Evolutionary conservation across 2,329 filamentous ascomycete genomes (phyloP).

Genomic region (Orbilia javanica): DNA sequence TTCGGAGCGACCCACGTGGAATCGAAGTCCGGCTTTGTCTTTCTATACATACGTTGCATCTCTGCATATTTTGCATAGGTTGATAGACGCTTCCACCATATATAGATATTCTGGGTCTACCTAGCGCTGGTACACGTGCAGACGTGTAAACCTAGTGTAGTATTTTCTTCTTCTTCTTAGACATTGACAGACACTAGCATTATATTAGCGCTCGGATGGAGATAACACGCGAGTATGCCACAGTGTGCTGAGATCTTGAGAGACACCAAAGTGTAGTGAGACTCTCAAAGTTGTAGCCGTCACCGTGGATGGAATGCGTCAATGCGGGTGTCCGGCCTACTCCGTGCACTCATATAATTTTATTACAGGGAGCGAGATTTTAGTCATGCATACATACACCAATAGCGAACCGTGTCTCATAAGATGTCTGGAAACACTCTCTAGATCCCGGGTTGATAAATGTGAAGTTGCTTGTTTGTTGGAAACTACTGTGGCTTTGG

Average conservation of each 20-base stretch:
- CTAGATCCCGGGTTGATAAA: neutral
- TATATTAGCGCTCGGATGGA: neutral
- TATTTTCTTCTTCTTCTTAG: no score
- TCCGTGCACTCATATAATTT: no score
- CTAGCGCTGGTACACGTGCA: neutral
- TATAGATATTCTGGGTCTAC: neutral
- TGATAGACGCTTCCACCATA: constrained; percentile 7
- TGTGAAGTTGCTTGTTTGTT: neutral
- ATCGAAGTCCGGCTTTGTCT: no score
- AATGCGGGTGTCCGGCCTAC: neutral
- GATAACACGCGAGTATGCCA: no score
- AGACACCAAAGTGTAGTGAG: neutral
- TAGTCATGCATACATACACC: constrained; percentile 7
- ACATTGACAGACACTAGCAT: neutral
- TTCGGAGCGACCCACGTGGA: neutral
- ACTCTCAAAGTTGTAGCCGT: constrained; percentile 21
- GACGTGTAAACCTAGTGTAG: neutral
- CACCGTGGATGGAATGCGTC: neutral
- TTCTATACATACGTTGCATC: no score
- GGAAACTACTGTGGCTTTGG: constrained; percentile 9
- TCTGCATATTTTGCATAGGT: neutral
- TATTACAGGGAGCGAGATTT: constrained; percentile 14
- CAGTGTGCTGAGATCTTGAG: no score
- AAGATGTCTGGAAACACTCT: constrained; percentile 6
- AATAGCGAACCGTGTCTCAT: constrained; percentile 14